Conservation (phyloP, 805 yeast species). For the Saccharomyces eubayanus region DNA sequence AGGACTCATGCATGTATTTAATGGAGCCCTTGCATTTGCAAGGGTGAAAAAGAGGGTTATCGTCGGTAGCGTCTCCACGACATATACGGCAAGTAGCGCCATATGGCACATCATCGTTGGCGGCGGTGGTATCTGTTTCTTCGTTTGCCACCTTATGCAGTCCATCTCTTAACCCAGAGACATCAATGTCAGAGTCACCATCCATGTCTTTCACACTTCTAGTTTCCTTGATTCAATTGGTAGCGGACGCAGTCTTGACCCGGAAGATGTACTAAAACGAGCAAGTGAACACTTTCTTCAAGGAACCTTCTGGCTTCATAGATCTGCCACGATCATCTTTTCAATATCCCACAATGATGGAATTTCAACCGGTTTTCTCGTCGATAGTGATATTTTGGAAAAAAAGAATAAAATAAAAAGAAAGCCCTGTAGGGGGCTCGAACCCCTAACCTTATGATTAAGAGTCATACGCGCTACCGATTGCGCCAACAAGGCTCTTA, state of each 20-base stretch:
- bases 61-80: conserved; percentile 76
- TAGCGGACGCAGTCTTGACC: background rate
- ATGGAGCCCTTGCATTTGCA: conserved; percentile 93
- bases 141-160: background rate
- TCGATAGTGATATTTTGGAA: background rate
- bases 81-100: conserved; percentile 77
- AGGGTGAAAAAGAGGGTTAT: conserved; percentile 80
- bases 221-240: background rate
- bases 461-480: conserved; percentile 33
- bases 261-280: background rate
- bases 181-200: background rate
- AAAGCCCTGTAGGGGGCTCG: conserved; percentile 33
- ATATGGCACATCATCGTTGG: conserved; percentile 5
- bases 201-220: conserved; percentile 1
- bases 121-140: background rate
- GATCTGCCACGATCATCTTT: background rate
- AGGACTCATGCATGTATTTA: conserved; percentile 86
- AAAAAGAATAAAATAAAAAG: conserved; percentile 4
- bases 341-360: background rate
- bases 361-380: background rate
- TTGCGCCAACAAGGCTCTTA: conserved; percentile 31
- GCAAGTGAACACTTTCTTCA: background rate
- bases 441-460: conserved; percentile 33
- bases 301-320: background rate
- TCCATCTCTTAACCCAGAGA: background rate